Conservation (phyloP, 345 rosid genomes). For the Psidium friedrichsthalianum region DNA sequence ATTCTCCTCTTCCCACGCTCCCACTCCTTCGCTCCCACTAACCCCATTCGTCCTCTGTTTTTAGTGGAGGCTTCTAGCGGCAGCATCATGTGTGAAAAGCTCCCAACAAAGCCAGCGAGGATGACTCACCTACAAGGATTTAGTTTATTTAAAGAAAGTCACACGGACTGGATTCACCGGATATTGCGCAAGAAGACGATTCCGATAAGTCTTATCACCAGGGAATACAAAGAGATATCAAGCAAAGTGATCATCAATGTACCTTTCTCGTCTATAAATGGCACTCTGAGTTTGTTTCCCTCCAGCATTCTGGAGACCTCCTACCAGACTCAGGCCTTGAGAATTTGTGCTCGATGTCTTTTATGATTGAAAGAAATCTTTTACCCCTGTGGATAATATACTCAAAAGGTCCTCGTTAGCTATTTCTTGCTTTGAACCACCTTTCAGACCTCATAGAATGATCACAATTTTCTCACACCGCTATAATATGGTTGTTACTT, state of each 20-base stretch:
- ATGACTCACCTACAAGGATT: slow-evolving; percentile 42
- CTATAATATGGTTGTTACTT: neutral
- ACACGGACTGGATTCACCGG: neutral
- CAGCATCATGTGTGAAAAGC: slow-evolving; percentile 62
- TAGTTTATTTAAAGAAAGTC: neutral
- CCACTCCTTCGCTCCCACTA: too few species aligned
- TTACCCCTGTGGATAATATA: slow-evolving; percentile 93
- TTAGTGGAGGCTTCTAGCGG: slow-evolving; percentile 34
- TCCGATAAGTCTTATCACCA: neutral
- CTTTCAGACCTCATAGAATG: neutral
- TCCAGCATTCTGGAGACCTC: slow-evolving; percentile 89
- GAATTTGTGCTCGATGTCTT: slow-evolving; percentile 84
- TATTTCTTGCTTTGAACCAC: neutral
- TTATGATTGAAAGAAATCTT: slow-evolving; percentile 86
- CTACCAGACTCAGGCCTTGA: slow-evolving; percentile 87
- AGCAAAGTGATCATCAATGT: neutral
- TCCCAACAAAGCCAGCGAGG: slow-evolving; percentile 32
- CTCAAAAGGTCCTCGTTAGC: slow-evolving; percentile 48
- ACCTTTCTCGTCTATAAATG: slow-evolving; percentile 63
- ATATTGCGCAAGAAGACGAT: neutral
- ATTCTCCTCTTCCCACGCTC: too few species aligned
- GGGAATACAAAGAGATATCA: neutral
- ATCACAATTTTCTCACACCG: slow-evolving; percentile 8
- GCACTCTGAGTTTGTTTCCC: slow-evolving; percentile 60
- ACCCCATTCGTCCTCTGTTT: neutral